Evolutionary conservation across 768 basidiomycete species (phyloP), one percentile per base, ranked within the genome.

Genomic region (Terana coerulea): DNA sequence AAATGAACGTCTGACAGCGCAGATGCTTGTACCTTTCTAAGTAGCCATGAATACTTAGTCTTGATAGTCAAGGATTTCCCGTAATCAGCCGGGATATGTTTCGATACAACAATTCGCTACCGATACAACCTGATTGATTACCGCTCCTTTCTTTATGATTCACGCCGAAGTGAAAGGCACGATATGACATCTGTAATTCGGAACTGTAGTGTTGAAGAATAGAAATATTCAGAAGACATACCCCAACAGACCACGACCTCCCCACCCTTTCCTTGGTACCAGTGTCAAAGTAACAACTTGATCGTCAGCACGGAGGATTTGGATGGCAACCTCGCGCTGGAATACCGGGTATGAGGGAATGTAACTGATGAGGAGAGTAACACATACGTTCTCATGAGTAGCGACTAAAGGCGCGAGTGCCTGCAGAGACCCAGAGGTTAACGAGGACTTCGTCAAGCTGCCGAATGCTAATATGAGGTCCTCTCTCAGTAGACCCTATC

Each of bases 161-260:
- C n/a, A n/a, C n/a, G n/a, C n/a, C 14, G 31, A 26, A n/a, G 31
- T 17, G 60, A 75, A 77, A 5, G 81, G 81, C 19, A 84, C 72
- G 36, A 86, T 80, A 61, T 84, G 83, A 58, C 84, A 86, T 33
- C 83, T 85, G 25, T 17, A 29, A 24, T 35, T 28, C 12, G 11
- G 33, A 7, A 50, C 26, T 5, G 24, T 28, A 31, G 12, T 3
- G 14, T 26, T 4, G 17, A 9, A 10, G 15, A 41, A 2, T 7
- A 36, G 19, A 36, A 34, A 29, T 21, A 50, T 43, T 39, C n/a
- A 37, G 19, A 39, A 15, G 8, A 66, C 82, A 60, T 55, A 91
- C 86, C 93, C 93, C 36, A 97, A 71, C 65, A 86, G 73, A 8
- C 93, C 93, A 52, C 90, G 74, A 9, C 93, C 93, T 55, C 91